phyloP scores from a whole-genome alignment of 23 red algal genomes.

The Gracilaria domingensis region DNA sequence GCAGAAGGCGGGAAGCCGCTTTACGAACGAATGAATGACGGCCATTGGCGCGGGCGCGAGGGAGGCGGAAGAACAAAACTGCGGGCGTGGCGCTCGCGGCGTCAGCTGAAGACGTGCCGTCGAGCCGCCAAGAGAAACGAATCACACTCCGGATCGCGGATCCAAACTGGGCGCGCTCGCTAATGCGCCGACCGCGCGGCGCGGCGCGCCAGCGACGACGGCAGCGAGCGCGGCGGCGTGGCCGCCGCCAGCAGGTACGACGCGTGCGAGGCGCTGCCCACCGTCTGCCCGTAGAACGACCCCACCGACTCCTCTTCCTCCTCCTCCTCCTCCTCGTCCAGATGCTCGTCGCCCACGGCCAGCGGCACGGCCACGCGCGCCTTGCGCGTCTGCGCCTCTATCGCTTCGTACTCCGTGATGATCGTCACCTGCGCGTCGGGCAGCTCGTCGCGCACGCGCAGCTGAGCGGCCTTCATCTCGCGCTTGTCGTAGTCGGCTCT shows the following conservation, averaged over 20 bases:
- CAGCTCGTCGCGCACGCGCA: not conserved
- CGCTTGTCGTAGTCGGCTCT: slow-evolving; percentile 45
- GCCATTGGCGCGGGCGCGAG: no score
- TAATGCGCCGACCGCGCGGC: not conserved
- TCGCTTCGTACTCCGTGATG: not conserved
- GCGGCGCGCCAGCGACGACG: not conserved
- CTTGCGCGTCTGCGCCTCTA: not conserved
- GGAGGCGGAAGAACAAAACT: no score
- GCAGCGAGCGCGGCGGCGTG: slow-evolving; percentile 32
- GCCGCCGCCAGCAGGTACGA: slow-evolving; percentile 33
- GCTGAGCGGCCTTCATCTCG: not conserved
- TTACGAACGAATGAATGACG: no score
- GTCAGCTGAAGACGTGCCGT: no score
- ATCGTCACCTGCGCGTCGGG: not conserved
- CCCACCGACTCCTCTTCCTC: slow-evolving; percentile 17
- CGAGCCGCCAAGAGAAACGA: no score
- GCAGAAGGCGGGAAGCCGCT: not conserved
- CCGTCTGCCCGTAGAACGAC: slow-evolving; percentile 34
- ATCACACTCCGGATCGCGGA: no score
- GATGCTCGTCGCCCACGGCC: not conserved
- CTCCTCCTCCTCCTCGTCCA: slow-evolving; percentile 15
- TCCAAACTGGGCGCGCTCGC: no score
- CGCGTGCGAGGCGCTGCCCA: slow-evolving; percentile 35
- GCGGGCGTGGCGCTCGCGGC: no score
- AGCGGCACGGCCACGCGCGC: not conserved